A percentile compares a stretch with the other conserved stretches of the same genome.
Evolutionary conservation across 495 filamentous ascomycete genomes (phyloP).

Genomic region (Amniculicola lignicola): DNA sequence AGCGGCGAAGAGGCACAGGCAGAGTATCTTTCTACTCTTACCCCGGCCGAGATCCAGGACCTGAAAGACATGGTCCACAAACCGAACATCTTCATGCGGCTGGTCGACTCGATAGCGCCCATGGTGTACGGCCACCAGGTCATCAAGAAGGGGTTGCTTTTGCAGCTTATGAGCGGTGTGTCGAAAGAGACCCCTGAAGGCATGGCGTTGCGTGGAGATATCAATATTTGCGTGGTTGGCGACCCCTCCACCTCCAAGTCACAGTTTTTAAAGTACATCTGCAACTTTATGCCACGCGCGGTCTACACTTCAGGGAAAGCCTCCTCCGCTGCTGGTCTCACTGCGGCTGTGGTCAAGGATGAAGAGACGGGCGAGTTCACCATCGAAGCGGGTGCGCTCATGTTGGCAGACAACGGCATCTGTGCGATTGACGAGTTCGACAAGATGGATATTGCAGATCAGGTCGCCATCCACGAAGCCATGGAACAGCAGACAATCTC

Average conservation of each 20-base stretch:
- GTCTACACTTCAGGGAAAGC: slow-evolving; percentile 99
- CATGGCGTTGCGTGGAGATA: slow-evolving; percentile 90
- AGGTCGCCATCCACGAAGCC: slow-evolving; percentile 99
- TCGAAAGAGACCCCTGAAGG: slow-evolving; percentile 86
- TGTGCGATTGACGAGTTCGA: slow-evolving; percentile 99
- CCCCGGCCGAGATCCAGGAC: slow-evolving; percentile 81
- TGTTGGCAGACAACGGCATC: slow-evolving; percentile 96
- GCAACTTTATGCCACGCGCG: slow-evolving; percentile 88
- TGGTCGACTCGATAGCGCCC: slow-evolving; percentile 93
- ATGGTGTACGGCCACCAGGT: slow-evolving; percentile 97
- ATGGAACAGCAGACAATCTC: slow-evolving; percentile 99
- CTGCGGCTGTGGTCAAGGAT: slow-evolving; percentile 94
- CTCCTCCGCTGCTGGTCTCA: slow-evolving; percentile 95
- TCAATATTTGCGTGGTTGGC: slow-evolving; percentile 98
- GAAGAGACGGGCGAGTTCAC: slow-evolving; percentile 98
- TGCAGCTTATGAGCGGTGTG: slow-evolving; percentile 92
- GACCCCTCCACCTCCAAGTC: slow-evolving; percentile 98
- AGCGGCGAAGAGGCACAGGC: slow-evolving; percentile 83
- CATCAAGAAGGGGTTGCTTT: slow-evolving; percentile 92
- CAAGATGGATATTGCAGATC: slow-evolving; percentile 98
- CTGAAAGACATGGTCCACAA: slow-evolving; percentile 89
- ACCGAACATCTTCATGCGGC: slow-evolving; percentile 88
- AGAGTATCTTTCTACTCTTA: slow-evolving; percentile 78
- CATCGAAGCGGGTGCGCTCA: slow-evolving; percentile 96
- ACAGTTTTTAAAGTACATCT: slow-evolving; percentile 98